Evolutionary conservation across 352 stramenopile genomes (phyloP).

Genomic region (Blastocystis sp.): DNA sequence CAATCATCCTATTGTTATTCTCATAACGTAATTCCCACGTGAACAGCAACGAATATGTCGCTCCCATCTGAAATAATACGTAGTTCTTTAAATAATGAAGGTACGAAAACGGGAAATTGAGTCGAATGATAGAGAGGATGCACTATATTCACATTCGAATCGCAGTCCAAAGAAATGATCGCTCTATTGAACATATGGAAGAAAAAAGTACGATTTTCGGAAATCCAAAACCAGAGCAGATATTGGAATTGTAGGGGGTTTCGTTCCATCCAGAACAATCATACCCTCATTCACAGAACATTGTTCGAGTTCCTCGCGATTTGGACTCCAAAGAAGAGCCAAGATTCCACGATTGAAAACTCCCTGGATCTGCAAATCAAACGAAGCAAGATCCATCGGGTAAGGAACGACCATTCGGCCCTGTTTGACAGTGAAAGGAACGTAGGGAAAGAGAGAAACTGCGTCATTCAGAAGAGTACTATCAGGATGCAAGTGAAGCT

Average conservation of each 20-base stretch:
- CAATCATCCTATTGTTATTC: background rate
- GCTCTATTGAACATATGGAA: background rate
- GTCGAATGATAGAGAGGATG: background rate
- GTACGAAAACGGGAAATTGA: background rate
- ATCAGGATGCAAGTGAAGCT: background rate
- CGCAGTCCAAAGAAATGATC: background rate
- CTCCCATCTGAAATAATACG: background rate
- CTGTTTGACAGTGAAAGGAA: background rate
- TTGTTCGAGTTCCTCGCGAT: background rate
- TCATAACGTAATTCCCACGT: background rate
- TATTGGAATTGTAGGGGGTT: background rate
- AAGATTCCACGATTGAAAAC: background rate
- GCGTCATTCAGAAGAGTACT: background rate
- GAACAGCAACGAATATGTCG: background rate
- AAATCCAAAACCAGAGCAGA: background rate
- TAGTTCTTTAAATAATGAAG: background rate
- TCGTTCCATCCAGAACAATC: background rate
- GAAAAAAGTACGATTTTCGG: background rate
- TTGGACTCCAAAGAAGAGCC: background rate
- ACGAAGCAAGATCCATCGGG: background rate
- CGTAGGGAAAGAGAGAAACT: background rate
- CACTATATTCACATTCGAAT: background rate
- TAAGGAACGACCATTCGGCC: background rate
- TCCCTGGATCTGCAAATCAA: background rate
- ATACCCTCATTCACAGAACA: background rate